Percentiles rank a stretch among this genome's conserved stretches.
These are phyloP conservation scores for Coniella lustricola DNA, from an alignment of 2,329 filamentous ascomycete genomes.

Conservation along the genomic window DNA sequence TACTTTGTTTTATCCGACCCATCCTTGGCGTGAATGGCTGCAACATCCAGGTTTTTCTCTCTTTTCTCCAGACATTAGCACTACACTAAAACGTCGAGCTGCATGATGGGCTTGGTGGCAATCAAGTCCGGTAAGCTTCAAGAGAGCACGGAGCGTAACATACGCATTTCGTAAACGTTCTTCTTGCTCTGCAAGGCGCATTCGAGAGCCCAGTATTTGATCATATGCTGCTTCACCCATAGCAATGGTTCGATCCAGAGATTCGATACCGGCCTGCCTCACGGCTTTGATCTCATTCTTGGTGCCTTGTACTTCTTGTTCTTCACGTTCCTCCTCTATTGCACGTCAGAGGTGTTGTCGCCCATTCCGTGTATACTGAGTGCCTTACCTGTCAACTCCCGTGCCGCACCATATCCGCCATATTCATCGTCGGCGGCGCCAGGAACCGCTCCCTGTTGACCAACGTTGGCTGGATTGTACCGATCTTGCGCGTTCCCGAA, in stretches of 20 bases:
- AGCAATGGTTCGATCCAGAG: conserved; percentile 60
- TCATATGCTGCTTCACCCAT: conserved; percentile 64
- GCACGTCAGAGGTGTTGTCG: neutral
- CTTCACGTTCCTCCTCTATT: conserved; percentile 73
- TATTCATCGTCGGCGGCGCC: conserved; percentile 22
- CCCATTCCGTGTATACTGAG: rapidly evolving
- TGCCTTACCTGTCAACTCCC: conserved; percentile 48
- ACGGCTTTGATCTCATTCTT: conserved; percentile 69
- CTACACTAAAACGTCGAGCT: no score
- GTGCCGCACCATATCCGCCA: conserved; percentile 57
- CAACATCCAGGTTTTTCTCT: conserved; percentile 75
- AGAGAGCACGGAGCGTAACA: no score
- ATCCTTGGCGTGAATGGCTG: conserved; percentile 66
- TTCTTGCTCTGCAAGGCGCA: conserved; percentile 68
- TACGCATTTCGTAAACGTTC: conserved; percentile 70
- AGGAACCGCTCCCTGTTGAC: neutral
- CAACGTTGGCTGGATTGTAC: neutral
- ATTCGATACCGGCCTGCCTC: conserved; percentile 65
- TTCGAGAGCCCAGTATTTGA: conserved; percentile 64
- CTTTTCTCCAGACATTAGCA: no score
- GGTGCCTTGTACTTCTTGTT: conserved; percentile 62
- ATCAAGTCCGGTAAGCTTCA: no score
- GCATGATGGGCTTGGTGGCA: no score
- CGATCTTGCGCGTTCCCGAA: conserved; percentile 10
- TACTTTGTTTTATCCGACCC: conserved; percentile 46